Base-by-base conservation (phyloP, 768 basidiomycete genomes). In the Termitomyces sp. region DNA sequence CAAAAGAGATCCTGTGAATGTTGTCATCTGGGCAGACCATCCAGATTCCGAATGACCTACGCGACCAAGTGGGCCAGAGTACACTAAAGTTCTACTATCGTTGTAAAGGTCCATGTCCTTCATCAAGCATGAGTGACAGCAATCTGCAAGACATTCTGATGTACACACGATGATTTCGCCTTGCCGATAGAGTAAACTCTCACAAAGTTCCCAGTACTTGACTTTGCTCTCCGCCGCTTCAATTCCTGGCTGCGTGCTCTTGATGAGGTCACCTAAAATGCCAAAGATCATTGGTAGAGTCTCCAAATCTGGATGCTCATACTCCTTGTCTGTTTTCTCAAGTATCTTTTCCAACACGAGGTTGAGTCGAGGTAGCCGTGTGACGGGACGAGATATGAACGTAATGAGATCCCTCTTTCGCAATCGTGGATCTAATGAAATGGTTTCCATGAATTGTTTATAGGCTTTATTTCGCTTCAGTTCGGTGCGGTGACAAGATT, bases 161-260 rank as follows among this genome's bases (percentile, higher is more conserved):
- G 4, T 39, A 72, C 85, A 59, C 65, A 92, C 92, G 37, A 93
- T 85, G 18, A 94, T 84, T 69, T 95, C 92, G 26, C 89, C 92
- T 60, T 80, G 85, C 65, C 84, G 84, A 64, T 84, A 91, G 13
- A 83, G 70, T 49, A 96, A 67, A 63, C 81, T 86, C 72, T 95
- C 91, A 61, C 84, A 85, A 3, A 95, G 73, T 53, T 76, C 84
- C 87, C 88, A 91, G 59, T 92, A 86, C 66, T 92, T 93, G 62
- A 94, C 93, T 68, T 93, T 93, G 60, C 84, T 81, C 67, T 95
- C 93, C 1, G 94, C 91, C n/a, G 87, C 90, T 59, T 85, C 90
- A 58, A 96, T 94, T 4, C 94, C 94, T 1, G 92, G 92, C 65
- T 95, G 87, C 0, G 91, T 91, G 61, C 87, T 87, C 76, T 90